Evolutionary conservation across 176 grass and related monocot genomes (phyloP).

Genomic region (Melocanna baccifera): DNA sequence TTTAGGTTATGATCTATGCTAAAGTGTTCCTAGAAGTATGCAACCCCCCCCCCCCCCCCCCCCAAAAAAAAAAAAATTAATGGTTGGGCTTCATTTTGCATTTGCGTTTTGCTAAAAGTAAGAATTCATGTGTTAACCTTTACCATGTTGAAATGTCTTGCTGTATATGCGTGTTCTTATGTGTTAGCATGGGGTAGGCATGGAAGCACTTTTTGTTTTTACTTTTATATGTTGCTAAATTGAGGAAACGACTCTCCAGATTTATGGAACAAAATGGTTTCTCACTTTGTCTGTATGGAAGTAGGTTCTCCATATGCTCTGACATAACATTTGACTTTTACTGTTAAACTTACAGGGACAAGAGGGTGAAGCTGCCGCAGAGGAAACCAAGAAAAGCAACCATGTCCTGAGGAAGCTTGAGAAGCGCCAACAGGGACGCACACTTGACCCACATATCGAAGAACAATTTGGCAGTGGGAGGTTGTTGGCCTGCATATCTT

Average conservation of each 20-base stretch:
- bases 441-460: conserved; percentile 71
- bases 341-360: conserved; percentile 20
- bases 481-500: conserved; percentile 67
- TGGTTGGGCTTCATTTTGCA: neutral
- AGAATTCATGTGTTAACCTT: neutral
- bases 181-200: too few relatives aligned
- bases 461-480: conserved; percentile 72
- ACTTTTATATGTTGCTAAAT: neutral
- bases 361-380: conserved; percentile 46
- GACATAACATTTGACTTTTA: neutral
- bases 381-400: conserved; percentile 66
- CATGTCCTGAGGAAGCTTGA: conserved; percentile 63
- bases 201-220: too few relatives aligned
- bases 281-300: neutral
- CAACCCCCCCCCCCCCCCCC: too few relatives aligned
- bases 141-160: neutral
- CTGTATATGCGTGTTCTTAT: neutral
- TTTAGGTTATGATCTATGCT: neutral
- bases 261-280: neutral
- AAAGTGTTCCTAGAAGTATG: neutral
- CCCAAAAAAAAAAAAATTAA: too few relatives aligned
- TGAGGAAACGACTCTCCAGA: too few relatives aligned
- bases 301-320: neutral
- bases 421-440: conserved; percentile 62
- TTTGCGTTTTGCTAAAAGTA: neutral